These are phyloP conservation scores for Hypoxylon sp. DNA, from an alignment of 2,329 filamentous ascomycete genomes.

Conservation along the genomic window DNA sequence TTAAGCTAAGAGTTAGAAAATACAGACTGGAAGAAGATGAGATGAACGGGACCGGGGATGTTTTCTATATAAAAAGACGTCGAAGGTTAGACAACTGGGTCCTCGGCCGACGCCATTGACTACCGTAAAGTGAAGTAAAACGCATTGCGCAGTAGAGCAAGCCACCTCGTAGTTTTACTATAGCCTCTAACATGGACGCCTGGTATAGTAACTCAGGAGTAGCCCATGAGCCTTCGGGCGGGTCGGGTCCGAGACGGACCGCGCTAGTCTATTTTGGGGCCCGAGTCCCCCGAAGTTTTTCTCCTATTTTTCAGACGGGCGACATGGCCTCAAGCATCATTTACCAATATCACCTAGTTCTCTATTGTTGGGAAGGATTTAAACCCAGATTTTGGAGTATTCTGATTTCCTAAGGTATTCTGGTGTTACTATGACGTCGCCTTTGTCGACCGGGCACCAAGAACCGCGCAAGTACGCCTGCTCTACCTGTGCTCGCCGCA, in stretches of 20 bases:
- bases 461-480: slow-evolving; percentile 58
- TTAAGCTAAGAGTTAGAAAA: not conserved
- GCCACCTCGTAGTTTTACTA: not conserved
- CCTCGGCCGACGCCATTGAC: not conserved
- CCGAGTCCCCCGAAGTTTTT: not conserved
- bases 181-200: not conserved
- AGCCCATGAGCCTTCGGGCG: not conserved
- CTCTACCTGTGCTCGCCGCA: slow-evolving; percentile 74
- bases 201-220: not conserved
- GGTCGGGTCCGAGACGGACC: not conserved
- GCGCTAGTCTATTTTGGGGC: not conserved
- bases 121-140: not conserved
- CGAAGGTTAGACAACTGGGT: not conserved
- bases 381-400: not conserved
- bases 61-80: not conserved
- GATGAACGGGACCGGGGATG: not conserved
- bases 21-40: not conserved
- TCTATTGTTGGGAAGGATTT: not conserved
- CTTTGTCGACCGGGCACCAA: not conserved
- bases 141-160: not conserved
- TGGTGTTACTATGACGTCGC: not conserved
- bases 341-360: not conserved
- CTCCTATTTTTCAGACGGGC: not conserved
- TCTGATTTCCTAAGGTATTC: not conserved
- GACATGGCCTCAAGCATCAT: not conserved